A percentile compares a stretch with the other conserved stretches of the same genome.
These are phyloP conservation scores for Microdochium bolleyi DNA, from an alignment of 2,329 filamentous ascomycete genomes.

Conservation along the genomic window DNA sequence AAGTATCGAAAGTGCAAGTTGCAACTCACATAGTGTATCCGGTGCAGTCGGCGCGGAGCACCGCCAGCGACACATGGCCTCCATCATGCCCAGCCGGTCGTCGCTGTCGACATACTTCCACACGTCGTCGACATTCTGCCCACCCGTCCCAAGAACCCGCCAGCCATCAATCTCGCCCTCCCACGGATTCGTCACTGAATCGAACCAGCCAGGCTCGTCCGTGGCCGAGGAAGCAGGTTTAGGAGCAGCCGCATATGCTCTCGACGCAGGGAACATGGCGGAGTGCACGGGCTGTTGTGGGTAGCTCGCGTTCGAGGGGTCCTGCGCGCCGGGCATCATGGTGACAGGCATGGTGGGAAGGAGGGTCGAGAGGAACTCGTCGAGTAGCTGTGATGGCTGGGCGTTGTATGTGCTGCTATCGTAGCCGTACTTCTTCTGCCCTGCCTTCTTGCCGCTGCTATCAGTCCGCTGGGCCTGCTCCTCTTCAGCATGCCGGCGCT, in stretches of 20 bases:
- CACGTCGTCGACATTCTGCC: slow-evolving; percentile 90
- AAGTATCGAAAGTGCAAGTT: too few species aligned
- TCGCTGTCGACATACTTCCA: slow-evolving; percentile 82
- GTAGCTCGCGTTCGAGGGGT: slow-evolving; percentile 82
- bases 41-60: slow-evolving; percentile 89
- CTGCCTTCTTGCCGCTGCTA: slow-evolving; percentile 29
- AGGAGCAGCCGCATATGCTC: slow-evolving; percentile 54
- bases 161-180: slow-evolving; percentile 86
- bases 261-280: slow-evolving; percentile 76
- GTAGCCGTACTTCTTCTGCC: slow-evolving; percentile 84
- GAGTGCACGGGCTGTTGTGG: slow-evolving; percentile 91
- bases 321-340: slow-evolving; percentile 72
- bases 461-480: slow-evolving; percentile 20
- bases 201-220: slow-evolving; percentile 63
- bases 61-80: slow-evolving; percentile 87
- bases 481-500: slow-evolving; percentile 19
- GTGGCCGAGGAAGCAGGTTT: slow-evolving; percentile 17
- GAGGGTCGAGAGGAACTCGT: slow-evolving; percentile 72
- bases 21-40: slow-evolving; percentile 86
- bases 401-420: slow-evolving; percentile 85
- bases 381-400: slow-evolving; percentile 73
- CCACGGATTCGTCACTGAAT: slow-evolving; percentile 88
- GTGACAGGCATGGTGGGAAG: slow-evolving; percentile 85
- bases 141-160: slow-evolving; percentile 77
- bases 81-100: slow-evolving; percentile 81